Conservation (phyloP, 768 basidiomycete species). For the Agaricus blazei region DNA sequence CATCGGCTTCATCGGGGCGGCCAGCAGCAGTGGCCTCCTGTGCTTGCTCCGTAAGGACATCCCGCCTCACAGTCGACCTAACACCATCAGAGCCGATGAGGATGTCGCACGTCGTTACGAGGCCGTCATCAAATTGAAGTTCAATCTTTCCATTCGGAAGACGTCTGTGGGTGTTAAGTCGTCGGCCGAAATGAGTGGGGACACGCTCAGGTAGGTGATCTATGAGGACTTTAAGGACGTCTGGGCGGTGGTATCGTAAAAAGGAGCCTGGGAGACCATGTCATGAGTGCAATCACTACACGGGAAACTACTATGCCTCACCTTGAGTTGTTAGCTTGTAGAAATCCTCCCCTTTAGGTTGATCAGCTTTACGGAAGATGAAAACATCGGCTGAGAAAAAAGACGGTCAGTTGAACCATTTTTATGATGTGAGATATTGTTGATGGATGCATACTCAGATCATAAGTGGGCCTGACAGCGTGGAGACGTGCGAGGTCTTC, state of each 20-base stretch:
- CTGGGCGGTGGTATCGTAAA: conserved; percentile 40
- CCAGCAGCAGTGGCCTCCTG: conserved; percentile 10
- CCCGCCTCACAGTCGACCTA: conserved; percentile 27
- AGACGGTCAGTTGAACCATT: neutral
- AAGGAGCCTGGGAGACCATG: conserved; percentile 15
- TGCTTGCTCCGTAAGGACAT: conserved; percentile 18
- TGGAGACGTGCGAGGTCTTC: conserved; percentile 24
- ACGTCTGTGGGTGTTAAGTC: conserved; percentile 36
- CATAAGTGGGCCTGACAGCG: conserved; percentile 19
- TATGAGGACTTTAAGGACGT: conserved; percentile 45
- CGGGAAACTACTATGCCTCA: neutral
- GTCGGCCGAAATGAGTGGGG: conserved; percentile 33
- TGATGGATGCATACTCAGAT: conserved; percentile 15
- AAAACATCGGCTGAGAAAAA: conserved; percentile 12
- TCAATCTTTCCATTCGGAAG: conserved; percentile 15
- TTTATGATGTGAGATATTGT: neutral
- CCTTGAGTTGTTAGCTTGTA: conserved; percentile 18
- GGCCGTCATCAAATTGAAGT: conserved; percentile 42
- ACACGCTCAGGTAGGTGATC: conserved; percentile 32
- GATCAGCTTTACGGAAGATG: conserved; percentile 22
- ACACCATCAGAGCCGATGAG: conserved; percentile 38
- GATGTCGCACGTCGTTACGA: conserved; percentile 41
- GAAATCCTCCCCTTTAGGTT: conserved; percentile 15
- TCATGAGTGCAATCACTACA: neutral
- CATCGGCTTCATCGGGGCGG: conserved; percentile 10